Conservation (phyloP, 2,329 filamentous ascomycete genomes). For the Penicillium sclerotiorum region DNA sequence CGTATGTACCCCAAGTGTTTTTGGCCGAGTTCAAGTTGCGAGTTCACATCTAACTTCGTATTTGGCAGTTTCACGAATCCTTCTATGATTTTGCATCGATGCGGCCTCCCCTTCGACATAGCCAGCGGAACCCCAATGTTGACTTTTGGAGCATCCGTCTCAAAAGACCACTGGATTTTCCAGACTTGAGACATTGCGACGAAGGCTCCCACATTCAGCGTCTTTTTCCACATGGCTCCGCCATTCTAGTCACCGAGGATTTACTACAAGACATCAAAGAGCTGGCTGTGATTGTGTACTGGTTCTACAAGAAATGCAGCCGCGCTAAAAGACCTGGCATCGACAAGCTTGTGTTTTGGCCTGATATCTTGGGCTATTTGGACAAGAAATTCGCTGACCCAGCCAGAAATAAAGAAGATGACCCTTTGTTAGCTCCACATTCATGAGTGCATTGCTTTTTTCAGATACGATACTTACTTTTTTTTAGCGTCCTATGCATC, state of each 20-base stretch:
- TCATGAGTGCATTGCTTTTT: background rate
- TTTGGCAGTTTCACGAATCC: slow-evolving; percentile 42
- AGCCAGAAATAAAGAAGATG: slow-evolving; percentile 11
- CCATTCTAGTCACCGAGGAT: slow-evolving; percentile 46
- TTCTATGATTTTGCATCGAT: slow-evolving; percentile 35
- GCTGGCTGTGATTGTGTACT: slow-evolving; percentile 37
- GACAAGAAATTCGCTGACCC: slow-evolving; percentile 25
- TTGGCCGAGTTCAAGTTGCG: background rate
- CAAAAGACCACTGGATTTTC: slow-evolving; percentile 24
- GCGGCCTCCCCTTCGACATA: slow-evolving; percentile 23
- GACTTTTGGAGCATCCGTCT: slow-evolving; percentile 42
- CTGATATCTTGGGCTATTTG: slow-evolving; percentile 40
- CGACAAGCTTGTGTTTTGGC: slow-evolving; percentile 40
- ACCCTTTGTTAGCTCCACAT: slow-evolving; percentile 2
- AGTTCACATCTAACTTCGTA: slow-evolving; percentile 1
- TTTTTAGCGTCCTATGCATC: slow-evolving; percentile 12
- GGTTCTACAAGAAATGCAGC: slow-evolving; percentile 32
- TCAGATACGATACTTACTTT: background rate
- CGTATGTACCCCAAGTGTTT: slow-evolving; percentile 36
- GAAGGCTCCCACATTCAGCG: slow-evolving; percentile 31
- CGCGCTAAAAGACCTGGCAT: slow-evolving; percentile 29
- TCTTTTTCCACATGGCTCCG: slow-evolving; percentile 41
- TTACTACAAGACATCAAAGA: slow-evolving; percentile 32
- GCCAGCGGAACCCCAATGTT: slow-evolving; percentile 26
- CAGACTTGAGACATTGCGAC: slow-evolving; percentile 14